Percentiles rank a stretch among this genome's conserved stretches.
phyloP scores from a whole-genome alignment of 2,329 filamentous ascomycete species.

The Cryphonectria japonica region DNA sequence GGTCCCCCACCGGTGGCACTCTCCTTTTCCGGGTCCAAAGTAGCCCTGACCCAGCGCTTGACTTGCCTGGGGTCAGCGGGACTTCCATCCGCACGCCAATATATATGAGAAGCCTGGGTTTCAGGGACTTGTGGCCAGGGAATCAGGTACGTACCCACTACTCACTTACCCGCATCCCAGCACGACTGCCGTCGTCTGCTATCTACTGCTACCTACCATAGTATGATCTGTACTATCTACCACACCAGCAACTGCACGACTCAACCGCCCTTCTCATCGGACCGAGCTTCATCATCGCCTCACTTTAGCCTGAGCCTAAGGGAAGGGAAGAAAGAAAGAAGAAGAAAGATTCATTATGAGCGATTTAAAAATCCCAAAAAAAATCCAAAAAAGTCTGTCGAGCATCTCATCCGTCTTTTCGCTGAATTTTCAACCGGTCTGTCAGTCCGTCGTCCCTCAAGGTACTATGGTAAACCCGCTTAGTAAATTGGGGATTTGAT shows the following conservation, averaged over 20 bases:
- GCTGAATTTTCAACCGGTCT: background rate
- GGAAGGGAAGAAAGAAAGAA: background rate
- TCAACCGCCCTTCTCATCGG: background rate
- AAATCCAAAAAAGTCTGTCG: background rate
- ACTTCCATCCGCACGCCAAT: constrained; percentile 4
- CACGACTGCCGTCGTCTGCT: background rate
- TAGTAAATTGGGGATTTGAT: background rate
- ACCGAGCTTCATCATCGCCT: background rate
- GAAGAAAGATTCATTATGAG: background rate
- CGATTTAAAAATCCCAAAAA: background rate
- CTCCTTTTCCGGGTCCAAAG: constrained; percentile 4
- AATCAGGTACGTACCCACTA: constrained; percentile 5
- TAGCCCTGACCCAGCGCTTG: background rate
- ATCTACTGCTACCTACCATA: background rate
- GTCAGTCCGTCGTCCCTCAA: background rate
- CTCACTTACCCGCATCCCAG: background rate
- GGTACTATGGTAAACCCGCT: background rate
- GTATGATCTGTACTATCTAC: background rate
- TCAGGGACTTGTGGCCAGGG: background rate
- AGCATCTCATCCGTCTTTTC: background rate
- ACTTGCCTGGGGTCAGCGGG: background rate
- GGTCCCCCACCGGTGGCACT: constrained; percentile 4
- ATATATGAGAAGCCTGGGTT: constrained; percentile 9
- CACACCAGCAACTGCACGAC: background rate
- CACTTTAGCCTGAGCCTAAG: background rate